Conservation (phyloP, 2,329 filamentous ascomycete species). For the Penicillium sp. region DNA sequence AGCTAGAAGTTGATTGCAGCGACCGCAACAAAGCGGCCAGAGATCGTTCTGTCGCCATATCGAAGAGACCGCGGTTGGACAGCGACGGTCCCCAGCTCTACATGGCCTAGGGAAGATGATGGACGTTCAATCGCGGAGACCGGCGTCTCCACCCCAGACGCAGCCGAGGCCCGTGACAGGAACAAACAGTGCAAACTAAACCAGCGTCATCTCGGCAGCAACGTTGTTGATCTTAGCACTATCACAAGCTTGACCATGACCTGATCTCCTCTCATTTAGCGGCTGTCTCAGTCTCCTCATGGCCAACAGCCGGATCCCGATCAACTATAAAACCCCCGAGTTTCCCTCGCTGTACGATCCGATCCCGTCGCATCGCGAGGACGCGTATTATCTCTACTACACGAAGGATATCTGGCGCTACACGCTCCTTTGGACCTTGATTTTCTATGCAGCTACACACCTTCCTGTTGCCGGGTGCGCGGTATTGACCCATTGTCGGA, state of each 20-base stretch:
- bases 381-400: constrained; percentile 64
- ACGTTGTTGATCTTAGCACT: not conserved
- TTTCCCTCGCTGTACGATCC: constrained; percentile 84
- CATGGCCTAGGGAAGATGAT: constrained; percentile 12
- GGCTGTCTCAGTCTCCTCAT: constrained; percentile 16
- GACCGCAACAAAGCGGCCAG: constrained; percentile 57
- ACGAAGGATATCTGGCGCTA: constrained; percentile 79
- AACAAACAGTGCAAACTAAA: constrained; percentile 35
- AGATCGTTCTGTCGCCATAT: constrained; percentile 58
- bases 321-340: constrained; percentile 61
- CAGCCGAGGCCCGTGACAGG: constrained; percentile 29
- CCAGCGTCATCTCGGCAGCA: constrained; percentile 5
- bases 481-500: constrained; percentile 61
- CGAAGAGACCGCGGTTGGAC: constrained; percentile 1
- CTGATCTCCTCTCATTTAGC: not conserved
- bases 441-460: constrained; percentile 73
- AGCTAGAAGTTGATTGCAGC: constrained; percentile 54
- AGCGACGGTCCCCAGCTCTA: constrained; percentile 14
- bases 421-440: constrained; percentile 78
- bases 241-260: not conserved
- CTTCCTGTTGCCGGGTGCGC: constrained; percentile 67
- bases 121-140: constrained; percentile 26
- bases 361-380: constrained; percentile 53
- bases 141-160: constrained; percentile 22
- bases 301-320: constrained; percentile 45